Percentiles rank a stretch among this genome's conserved stretches.
Conservation (phyloP, 2,329 filamentous ascomycete species). For the Alternaria brassicae region DNA sequence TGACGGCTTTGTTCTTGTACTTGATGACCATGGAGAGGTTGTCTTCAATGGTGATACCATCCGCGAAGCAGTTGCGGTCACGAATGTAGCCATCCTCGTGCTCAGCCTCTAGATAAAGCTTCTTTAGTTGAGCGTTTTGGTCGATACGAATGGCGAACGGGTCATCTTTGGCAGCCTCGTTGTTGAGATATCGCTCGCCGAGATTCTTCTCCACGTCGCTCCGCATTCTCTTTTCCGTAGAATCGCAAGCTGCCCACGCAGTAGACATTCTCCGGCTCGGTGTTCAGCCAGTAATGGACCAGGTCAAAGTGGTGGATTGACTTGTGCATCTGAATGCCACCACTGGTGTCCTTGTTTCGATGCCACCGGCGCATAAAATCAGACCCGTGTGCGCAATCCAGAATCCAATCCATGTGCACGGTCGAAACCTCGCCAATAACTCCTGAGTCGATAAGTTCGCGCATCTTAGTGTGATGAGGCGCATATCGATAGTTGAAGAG, state of each 20-base stretch:
- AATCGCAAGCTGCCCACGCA: slow-evolving; percentile 66
- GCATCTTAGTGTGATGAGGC: slow-evolving; percentile 68
- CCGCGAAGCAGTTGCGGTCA: slow-evolving; percentile 68
- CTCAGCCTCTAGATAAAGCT: slow-evolving; percentile 68
- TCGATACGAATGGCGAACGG: slow-evolving; percentile 67
- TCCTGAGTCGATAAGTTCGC: slow-evolving; percentile 61
- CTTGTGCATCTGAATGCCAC: slow-evolving; percentile 67
- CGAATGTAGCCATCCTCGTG: slow-evolving; percentile 68
- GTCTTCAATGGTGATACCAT: slow-evolving; percentile 70
- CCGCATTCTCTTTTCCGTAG: slow-evolving; percentile 69
- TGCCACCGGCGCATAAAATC: slow-evolving; percentile 71
- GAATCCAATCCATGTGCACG: slow-evolving; percentile 70
- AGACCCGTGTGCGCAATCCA: slow-evolving; percentile 67
- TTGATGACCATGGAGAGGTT: slow-evolving; percentile 67
- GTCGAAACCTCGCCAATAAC: slow-evolving; percentile 64
- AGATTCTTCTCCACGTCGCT: slow-evolving; percentile 61
- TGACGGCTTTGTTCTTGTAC: slow-evolving; percentile 63
- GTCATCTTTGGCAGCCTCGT: slow-evolving; percentile 59
- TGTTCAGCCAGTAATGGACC: slow-evolving; percentile 68
- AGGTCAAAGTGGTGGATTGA: slow-evolving; percentile 70
- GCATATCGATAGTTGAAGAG: slow-evolving; percentile 71
- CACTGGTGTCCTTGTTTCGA: slow-evolving; percentile 66
- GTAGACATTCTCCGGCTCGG: slow-evolving; percentile 62
- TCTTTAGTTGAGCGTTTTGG: slow-evolving; percentile 61
- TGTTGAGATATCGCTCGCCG: slow-evolving; percentile 60